Evolutionary conservation across 169 alveolate species (phyloP), one percentile per base, ranked within the genome.

Genomic region (Cryptosporidium andersoni): DNA sequence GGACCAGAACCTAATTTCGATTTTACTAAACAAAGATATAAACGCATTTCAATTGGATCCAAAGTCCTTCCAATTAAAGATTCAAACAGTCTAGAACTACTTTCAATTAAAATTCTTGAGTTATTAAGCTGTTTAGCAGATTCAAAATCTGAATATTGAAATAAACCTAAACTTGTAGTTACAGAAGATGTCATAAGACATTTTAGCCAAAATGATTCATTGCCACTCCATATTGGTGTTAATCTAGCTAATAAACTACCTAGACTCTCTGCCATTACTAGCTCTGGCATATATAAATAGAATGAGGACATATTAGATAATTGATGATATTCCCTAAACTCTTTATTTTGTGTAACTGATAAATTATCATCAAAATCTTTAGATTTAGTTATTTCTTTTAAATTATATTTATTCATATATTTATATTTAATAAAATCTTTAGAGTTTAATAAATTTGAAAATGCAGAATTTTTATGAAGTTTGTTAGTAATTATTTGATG

Each of bases 1-100:
- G 85, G 85, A 43, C 85, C 85, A 36, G 60, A 74, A 3, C 85
- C 85, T 60, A 60, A 58, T 52, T 74, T 74, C 11, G 85, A 74
- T 16, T 66, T 68, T 25, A 74, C 47, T 55, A 74, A 58, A 12
- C 55, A 37, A 9, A 68, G 55, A 43, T 58, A 37, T 12, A 74
- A 53, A 34, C 85, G 55, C 16, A 74, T 74, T 37, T 74, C 85
- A 60, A 58, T 58, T 0, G 85, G 85, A 74, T 74, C 60, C 8
- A 74, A 14, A 48, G 60, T 39, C 16, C 85, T 39, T n/a, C 60
- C 60, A 2, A 74, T 9, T 43, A 74, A 49, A 8, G 48, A 6
- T 37, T 74, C 85, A 66, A 74, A 58, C 4, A 58, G 43, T 2
- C 62, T 51, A 58, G 60, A 74, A 3, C 14, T 60, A 43, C 85